These are phyloP conservation scores for Penicillium argentinense DNA, from an alignment of 495 filamentous ascomycete species.

Conservation along the genomic window DNA sequence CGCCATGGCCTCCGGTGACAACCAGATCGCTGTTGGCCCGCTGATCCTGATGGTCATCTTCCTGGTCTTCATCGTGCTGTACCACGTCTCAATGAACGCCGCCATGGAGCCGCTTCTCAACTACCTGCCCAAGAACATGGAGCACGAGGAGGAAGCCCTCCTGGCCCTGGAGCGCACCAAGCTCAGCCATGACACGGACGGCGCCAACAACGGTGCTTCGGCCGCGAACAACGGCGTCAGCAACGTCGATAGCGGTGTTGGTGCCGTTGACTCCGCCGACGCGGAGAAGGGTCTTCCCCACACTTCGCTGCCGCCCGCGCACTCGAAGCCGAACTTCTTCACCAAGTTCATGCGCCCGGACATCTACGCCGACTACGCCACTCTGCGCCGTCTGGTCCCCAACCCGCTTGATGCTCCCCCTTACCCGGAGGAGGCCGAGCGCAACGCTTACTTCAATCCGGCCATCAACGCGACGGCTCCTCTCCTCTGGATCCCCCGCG, in stretches of 20 bases:
- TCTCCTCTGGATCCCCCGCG: constrained; percentile 81
- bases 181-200: constrained; percentile 18
- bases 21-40: constrained; percentile 65
- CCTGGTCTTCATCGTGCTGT: constrained; percentile 76
- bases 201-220: constrained; percentile 5
- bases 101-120: constrained; percentile 79
- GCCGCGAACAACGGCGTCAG: constrained; percentile 17
- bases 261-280: constrained; percentile 34
- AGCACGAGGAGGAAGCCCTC: constrained; percentile 64
- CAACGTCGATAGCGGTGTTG: constrained; percentile 32
- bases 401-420: constrained; percentile 42
- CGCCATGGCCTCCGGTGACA: constrained; percentile 60
- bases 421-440: constrained; percentile 61
- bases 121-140: constrained; percentile 71
- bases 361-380: constrained; percentile 67
- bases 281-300: constrained; percentile 36
- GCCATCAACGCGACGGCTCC: constrained; percentile 62
- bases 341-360: constrained; percentile 77
- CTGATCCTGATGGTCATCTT: constrained; percentile 80
- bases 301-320: constrained; percentile 21
- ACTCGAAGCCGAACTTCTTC: constrained; percentile 58
- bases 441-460: constrained; percentile 77
- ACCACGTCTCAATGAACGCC: constrained; percentile 76
- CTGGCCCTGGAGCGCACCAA: constrained; percentile 48
- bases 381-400: constrained; percentile 72